Percentiles rank a stretch among this genome's conserved stretches.
Evolutionary conservation across 2,329 filamentous ascomycete genomes (phyloP).

Genomic region (Aspergillus floridensis): DNA sequence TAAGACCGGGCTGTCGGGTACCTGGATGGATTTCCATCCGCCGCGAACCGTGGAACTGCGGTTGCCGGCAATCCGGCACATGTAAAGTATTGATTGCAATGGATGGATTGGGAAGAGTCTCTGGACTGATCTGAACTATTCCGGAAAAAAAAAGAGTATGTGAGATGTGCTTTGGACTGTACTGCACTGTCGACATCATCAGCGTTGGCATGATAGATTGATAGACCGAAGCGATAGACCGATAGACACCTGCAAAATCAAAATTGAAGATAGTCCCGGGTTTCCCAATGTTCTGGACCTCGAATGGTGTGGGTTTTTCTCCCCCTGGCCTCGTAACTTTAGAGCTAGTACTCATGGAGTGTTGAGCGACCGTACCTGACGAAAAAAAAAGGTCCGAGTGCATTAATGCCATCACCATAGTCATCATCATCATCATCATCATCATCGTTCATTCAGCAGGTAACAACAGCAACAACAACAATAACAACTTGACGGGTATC

Average conservation of each 20-base stretch:
- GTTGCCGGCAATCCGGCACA: neutral
- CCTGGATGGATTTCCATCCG: constrained; percentile 4
- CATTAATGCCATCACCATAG: neutral
- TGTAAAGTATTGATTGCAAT: neutral
- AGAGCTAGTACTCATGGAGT: neutral
- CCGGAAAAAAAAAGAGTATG: too few relatives aligned
- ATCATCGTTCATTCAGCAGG: neutral
- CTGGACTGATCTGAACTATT: neutral
- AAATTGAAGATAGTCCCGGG: neutral
- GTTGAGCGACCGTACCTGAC: constrained; percentile 1
- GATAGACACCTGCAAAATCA: neutral
- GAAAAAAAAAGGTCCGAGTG: neutral
- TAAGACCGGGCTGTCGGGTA: neutral
- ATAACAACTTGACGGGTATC: neutral
- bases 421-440: neutral
- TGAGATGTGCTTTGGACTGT: neutral
- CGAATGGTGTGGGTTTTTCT: neutral
- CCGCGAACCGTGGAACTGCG: constrained; percentile 6
- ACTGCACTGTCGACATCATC: neutral
- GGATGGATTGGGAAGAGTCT: neutral
- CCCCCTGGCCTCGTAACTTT: constrained; percentile 6
- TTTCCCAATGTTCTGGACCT: neutral
- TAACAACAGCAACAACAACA: neutral
- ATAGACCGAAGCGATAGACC: neutral
- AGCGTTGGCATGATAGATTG: neutral